Evolutionary conservation across 2,329 filamentous ascomycete genomes (phyloP).

Genomic region (Fusarium beomiforme): DNA sequence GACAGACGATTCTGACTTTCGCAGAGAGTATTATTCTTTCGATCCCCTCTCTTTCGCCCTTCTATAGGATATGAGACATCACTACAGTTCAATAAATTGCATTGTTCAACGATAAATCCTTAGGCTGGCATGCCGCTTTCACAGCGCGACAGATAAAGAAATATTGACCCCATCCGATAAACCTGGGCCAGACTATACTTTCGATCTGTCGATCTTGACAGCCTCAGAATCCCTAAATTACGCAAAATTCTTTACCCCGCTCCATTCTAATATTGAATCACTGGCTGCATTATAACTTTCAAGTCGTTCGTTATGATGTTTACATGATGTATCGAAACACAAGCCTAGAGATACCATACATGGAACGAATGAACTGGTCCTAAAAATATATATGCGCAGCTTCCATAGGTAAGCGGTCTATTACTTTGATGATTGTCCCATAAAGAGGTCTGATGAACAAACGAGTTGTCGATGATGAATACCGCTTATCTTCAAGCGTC

Average conservation of each 20-base stretch:
- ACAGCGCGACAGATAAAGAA: background rate
- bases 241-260: no score
- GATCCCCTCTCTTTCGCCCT: no score
- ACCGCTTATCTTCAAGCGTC: background rate
- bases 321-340: background rate
- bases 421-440: background rate
- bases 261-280: no score
- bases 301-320: background rate
- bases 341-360: background rate
- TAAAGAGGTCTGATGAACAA: background rate
- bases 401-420: background rate
- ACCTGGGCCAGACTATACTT: background rate
- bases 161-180: background rate
- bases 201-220: no score
- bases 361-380: background rate
- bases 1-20: no score
- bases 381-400: background rate
- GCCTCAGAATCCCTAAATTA: no score
- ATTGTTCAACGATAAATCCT: no score
- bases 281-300: background rate
- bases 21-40: no score
- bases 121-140: no score
- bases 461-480: background rate
- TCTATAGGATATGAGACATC: no score
- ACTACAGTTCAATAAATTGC: no score